These are phyloP conservation scores for Funneliformis caledonium DNA, from an alignment of 371 early-diverging fungal species.

Conservation along the genomic window DNA sequence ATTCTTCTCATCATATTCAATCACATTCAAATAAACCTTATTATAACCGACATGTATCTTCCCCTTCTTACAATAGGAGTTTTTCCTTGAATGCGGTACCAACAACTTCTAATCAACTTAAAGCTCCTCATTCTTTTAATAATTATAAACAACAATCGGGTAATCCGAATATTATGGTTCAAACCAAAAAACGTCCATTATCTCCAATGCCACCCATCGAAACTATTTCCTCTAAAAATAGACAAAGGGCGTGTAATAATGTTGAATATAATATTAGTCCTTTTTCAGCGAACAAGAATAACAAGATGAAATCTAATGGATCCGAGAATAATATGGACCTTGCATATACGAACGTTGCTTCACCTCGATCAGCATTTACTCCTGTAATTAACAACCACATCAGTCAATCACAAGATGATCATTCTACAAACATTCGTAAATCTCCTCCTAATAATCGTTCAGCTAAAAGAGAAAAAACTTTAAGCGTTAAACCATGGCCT, in stretches of 20 bases:
- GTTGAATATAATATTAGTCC: not conserved
- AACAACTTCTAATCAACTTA: too few species aligned
- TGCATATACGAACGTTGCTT: not conserved
- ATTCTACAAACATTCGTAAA: not conserved
- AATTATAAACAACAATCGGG: not conserved
- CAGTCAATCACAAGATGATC: not conserved
- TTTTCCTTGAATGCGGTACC: too few species aligned
- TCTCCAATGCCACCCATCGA: constrained; percentile 20
- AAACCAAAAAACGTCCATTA: constrained; percentile 6
- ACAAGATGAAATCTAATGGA: not conserved
- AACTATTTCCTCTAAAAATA: not conserved
- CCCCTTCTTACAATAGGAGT: not conserved
- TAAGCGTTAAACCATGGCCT: not conserved
- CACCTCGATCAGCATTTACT: not conserved
- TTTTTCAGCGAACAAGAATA: not conserved
- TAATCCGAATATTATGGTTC: not conserved
- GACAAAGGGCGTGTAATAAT: not conserved
- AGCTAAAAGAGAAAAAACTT: constrained; percentile 1
- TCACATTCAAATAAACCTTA: too few species aligned
- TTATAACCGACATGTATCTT: not conserved
- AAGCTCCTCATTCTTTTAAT: too few species aligned
- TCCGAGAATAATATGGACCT: not conserved
- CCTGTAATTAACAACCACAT: not conserved
- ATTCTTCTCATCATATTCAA: not conserved
- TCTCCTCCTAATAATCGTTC: not conserved